Base-by-base conservation (phyloP, 2,329 filamentous ascomycete genomes). In the Aspergillus persii region DNA sequence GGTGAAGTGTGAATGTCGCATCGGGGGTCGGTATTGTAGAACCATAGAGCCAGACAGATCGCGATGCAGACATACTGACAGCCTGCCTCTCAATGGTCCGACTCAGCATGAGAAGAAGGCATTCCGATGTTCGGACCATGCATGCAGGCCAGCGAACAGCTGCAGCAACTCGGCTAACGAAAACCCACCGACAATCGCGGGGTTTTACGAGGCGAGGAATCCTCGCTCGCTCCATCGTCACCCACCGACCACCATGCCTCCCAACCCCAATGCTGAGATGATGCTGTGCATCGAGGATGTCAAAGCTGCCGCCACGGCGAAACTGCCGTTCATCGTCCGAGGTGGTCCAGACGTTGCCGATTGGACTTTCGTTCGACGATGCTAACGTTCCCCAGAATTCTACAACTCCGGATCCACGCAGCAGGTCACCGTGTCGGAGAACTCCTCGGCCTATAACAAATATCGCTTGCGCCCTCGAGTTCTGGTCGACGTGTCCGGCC, bases 381-480 rank as follows among this genome's bases (percentile, higher is more conserved):
- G 39, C 30, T 30, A 41, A 46, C 12, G 3, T 6, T 2, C 9
- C 18, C 8, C 15, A 78, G 83, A 84, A 53, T 85, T 84, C 72
- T 85, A 80, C 71, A 84, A 85, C 64, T 82, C 81, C 54, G 83
- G 83, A 4, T 81, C 82, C 33, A 69, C 66, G n/a, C 61, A 66
- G 31, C 67, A 70, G 57, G 60, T 70, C 8, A 69, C 67, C 2
- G 57, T 85, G n/a, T 68, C 70, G 9, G 83, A 85, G 57, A 86
- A 86, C 61, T 74, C 77, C 30, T 74, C 76, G 0, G 82, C 82
- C 2, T 86, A 79, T 68, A 71, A 77, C 58, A 76, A 78, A 30
- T 83, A 81, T 67, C 77, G 78, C 53, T 76, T 83, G 9, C 69
- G 79, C 3, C 80, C 81, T 3, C 74, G 79, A 0, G 72, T 81